Evolutionary conservation across 2,329 filamentous ascomycete species (phyloP), one percentile per base, ranked within the genome.

Genomic region (Trichophyton benhamiae): DNA sequence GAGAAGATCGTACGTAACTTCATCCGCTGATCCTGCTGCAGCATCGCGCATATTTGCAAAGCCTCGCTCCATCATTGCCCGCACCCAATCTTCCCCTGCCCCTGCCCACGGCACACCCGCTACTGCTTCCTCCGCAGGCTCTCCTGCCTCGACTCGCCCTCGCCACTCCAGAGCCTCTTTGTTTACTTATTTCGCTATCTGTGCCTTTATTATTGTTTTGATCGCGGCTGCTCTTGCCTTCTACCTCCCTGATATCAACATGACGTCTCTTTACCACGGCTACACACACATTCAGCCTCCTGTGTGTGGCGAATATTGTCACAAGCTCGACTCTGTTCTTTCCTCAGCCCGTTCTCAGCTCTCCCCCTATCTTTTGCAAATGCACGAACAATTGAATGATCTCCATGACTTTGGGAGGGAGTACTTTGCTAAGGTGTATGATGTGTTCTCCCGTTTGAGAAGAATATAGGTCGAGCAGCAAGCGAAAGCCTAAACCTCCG

Each of bases 1-100:
- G 67, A 82, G 91, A 71, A 81, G 87, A 79, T 90, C 87, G 87
- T 91, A 78, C 80, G 87, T 83, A 17, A 57, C 49, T 58, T 49
- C 61, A 63, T 62, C 41, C 55, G n/a, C 42, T 49, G 63, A 61
- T 44, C 27, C 48, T 33, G 55, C 61, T 58, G 55, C 61, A 57
- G 52, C 42, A 13, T 57, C 59, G 62, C 58, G 44, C 60, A 44
- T 42, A 27, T 17, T 42, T 25, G 53, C 36, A 57, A 25, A 17
- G 22, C 57, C 55, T 36, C 55, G 11, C 27, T 52, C 48, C 33
- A 9, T 30, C n/a, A 41, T 27, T 42, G 30, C 49, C 38, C 60
- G 27, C 17, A 20, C 53, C 7, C 36, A 11, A 17, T 11, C 13
- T 20, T n/a, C 53, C 17, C 3, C 53, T 38, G n/a, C 53, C 17